These are phyloP conservation scores for Trametes hirsuta DNA, from an alignment of 1,284 basidiomycete species.

Conservation along the genomic window DNA sequence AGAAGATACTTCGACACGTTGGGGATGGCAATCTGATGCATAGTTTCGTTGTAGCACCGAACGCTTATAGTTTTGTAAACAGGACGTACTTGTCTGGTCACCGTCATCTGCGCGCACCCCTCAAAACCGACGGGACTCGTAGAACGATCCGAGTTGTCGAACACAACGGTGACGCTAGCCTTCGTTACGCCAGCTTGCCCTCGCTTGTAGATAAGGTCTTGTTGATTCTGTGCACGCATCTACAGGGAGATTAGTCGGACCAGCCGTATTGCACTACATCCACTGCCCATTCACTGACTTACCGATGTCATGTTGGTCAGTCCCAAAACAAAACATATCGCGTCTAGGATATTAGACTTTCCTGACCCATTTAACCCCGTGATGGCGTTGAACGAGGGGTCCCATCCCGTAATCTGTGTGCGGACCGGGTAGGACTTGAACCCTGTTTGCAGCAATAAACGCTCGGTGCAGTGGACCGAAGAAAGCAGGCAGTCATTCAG, in stretches of 20 bases:
- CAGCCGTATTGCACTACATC: background rate
- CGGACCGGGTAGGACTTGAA: constrained; percentile 98
- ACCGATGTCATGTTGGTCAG: constrained; percentile 92
- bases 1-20: constrained; percentile 97
- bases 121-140: constrained; percentile 89
- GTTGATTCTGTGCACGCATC: constrained; percentile 96
- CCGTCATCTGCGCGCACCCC: constrained; percentile 88
- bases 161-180: constrained; percentile 98
- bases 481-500: background rate
- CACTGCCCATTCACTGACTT: constrained; percentile 33
- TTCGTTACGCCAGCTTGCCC: constrained; percentile 97
- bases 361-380: constrained; percentile 95
- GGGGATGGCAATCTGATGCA: constrained; percentile 81
- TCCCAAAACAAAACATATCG: constrained; percentile 96
- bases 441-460: constrained; percentile 47
- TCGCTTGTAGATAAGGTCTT: constrained; percentile 97
- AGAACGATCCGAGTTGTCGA: constrained; percentile 94
- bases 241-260: constrained; percentile 33
- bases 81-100: constrained; percentile 85
- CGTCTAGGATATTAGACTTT: constrained; percentile 97
- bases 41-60: too few species aligned
- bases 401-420: constrained; percentile 94
- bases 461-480: background rate
- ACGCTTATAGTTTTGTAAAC: background rate
- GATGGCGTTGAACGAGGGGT: constrained; percentile 96